Conservation (phyloP, 2,329 filamentous ascomycete species). For the Moelleriella libera region DNA sequence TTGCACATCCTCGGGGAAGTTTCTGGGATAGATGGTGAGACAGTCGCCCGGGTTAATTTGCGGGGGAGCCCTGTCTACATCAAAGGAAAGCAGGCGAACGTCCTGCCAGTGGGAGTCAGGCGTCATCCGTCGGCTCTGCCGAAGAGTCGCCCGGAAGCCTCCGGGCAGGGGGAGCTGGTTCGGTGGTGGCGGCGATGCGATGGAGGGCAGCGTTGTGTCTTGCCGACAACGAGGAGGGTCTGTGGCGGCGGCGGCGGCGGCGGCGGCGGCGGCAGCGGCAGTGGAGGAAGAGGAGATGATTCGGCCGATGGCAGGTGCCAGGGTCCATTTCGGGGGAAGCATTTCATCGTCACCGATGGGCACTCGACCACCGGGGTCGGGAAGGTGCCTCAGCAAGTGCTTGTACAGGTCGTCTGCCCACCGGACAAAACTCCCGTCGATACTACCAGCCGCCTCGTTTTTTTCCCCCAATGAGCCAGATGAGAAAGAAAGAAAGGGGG, state of each 20-base stretch:
- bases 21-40: conserved; percentile 73
- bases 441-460: conserved; percentile 29
- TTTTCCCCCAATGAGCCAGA: neutral
- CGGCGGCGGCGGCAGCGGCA: conserved; percentile 25
- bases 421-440: conserved; percentile 67
- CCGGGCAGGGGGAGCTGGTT: conserved; percentile 40
- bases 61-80: conserved; percentile 16
- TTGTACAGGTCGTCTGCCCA: conserved; percentile 60
- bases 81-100: conserved; percentile 65
- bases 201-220: neutral
- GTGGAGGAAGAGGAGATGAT: conserved; percentile 1
- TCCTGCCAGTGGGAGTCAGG: conserved; percentile 79
- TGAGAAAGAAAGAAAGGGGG: neutral
- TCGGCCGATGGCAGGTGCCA: conserved; percentile 13
- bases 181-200: conserved; percentile 15
- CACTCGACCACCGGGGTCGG: conserved; percentile 49
- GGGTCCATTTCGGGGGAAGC: conserved; percentile 56
- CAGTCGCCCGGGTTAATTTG: conserved; percentile 58
- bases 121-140: conserved; percentile 60
- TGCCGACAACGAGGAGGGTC: conserved; percentile 5
- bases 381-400: conserved; percentile 51
- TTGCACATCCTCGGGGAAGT: conserved; percentile 70
- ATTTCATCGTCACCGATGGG: conserved; percentile 63
- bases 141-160: conserved; percentile 41
- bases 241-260: conserved; percentile 25